Percentiles rank a stretch among this genome's conserved stretches.
These are phyloP conservation scores for Pseudogymnoascus sp. DNA, from an alignment of 2,329 filamentous ascomycete genomes.

Conservation along the genomic window DNA sequence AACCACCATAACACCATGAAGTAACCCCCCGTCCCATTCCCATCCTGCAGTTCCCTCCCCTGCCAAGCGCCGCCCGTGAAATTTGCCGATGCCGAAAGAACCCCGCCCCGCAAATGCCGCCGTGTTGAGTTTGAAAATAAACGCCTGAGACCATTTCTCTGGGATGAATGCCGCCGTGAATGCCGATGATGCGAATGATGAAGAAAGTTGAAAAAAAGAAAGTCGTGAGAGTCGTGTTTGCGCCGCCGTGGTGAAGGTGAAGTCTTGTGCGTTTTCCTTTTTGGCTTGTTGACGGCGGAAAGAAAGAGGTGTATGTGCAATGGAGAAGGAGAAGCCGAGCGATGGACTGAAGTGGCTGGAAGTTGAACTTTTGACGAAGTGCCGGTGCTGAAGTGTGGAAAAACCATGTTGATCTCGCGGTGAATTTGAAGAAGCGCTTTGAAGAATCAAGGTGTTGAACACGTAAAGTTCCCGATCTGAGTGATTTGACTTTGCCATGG, in stretches of 20 bases:
- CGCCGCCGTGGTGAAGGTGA: neutral
- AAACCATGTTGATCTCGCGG: neutral
- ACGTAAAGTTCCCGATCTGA: neutral
- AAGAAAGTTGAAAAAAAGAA: neutral
- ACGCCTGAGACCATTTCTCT: constrained; percentile 3
- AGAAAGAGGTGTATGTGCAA: neutral
- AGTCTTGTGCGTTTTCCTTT: neutral
- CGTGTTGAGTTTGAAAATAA: neutral
- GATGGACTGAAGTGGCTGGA: neutral
- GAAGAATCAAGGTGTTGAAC: neutral
- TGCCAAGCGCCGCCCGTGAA: neutral
- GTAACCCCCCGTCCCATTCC: neutral
- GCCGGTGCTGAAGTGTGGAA: neutral
- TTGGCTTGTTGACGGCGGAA: neutral
- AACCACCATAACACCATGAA: neutral
- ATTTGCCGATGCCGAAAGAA: neutral
- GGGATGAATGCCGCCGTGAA: neutral
- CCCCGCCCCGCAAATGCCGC: neutral
- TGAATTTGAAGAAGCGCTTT: neutral
- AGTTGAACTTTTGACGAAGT: neutral
- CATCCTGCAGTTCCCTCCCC: neutral
- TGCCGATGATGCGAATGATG: neutral
- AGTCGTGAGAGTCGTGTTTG: neutral
- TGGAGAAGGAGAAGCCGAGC: neutral
- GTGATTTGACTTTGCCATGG: neutral